Base-by-base conservation (phyloP, 768 basidiomycete species). In the Lactifluus echinatus region DNA sequence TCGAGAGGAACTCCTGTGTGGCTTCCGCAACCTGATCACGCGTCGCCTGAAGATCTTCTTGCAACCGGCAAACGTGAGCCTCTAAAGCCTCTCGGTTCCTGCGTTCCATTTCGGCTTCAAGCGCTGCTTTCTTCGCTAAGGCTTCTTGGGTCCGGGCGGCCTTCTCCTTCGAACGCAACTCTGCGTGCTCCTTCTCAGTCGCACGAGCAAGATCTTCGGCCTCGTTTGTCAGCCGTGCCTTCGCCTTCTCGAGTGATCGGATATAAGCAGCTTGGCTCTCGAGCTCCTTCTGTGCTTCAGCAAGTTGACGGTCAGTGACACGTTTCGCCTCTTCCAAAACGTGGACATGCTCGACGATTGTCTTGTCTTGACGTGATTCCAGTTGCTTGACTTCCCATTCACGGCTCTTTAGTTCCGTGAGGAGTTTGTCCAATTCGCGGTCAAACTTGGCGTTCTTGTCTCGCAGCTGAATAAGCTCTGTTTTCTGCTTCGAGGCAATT, bases 291-390 rank as follows among this genome's bases (percentile, higher is more conserved):
- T 89, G 85, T 0, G 93, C 87, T 2, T 90, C 89, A 19, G 76
- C 81, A 15, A 97, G 81, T 66, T 96, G 91, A 37, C 87, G 82
- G 68, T 98, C 95, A 1, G 95, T 94, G 55, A 95, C 84, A 34
- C 84, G 84, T 70, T 97, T 98, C 15, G 95, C 95, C 68, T 94
- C 90, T 68, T 97, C 93, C 11, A 95, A 78, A 28, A 97, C 95
- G 68, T 98, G 86, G 24, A 96, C 91, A 66, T 98, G 95, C 70
- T 98, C 94, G 43, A 98, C 93, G 57, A 96, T 94, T n/a, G 90
- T 96, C 74, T 94, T 97, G 75, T 97, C 92, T 67, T 96, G 88
- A 67, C 80, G 83, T 2, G 89, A 86, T 51, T 88, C 84, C 8
- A 97, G 73, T 62, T 94, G 87, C 62, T 84, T 89, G 61, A 91